Base-by-base conservation (phyloP, 2,329 filamentous ascomycete genomes). In the Venturia asperata region DNA sequence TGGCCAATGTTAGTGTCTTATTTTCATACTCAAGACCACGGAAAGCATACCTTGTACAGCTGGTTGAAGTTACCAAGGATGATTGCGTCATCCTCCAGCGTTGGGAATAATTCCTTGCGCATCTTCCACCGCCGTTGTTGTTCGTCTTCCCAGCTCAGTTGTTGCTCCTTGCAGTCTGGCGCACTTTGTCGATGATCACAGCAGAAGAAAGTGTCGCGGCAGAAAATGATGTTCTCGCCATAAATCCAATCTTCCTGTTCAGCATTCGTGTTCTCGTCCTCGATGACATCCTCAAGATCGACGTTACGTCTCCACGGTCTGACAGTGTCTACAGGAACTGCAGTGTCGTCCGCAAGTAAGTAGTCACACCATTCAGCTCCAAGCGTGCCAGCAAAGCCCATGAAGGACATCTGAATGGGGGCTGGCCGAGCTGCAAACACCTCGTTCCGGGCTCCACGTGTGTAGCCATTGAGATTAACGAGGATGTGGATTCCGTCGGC, bases 301-400 rank as follows among this genome's bases (percentile, higher is more conserved):
- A 90, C 78, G 70, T 94, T 96, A 52, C 85, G 83, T 65, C 91
- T 85, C 77, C 86, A 89, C 1, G 91, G 91, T 15, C 92, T 86
- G 37, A 97, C 80, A 0, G 93, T 97, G 34, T 87, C 85, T 0
- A 82, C 83, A 0, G 94, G 94, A 64, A 99, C 88, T 0, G 94
- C 92, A 1, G 89, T 93, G 62, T 89, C 82, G 72, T 99, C 94
- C 3, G 94, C 92, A 34, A 97, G 83, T 19, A 99, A 87, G 72
- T 99, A 99, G 74, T 99, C 94, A 70, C 94, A 99, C 94, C 94
- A 99, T 74, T 99, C 94, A 2, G 94, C 94, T 6, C 94, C 94
- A 0, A 99, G 80, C 0, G 93, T 97, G 11, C 94, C 94, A 0
- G 94, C 94, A 74, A 99, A 99, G 0, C 94, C 94, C 94, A 99